phyloP scores from a whole-genome alignment of 495 filamentous ascomycete species.

The Xylaria acuta region DNA sequence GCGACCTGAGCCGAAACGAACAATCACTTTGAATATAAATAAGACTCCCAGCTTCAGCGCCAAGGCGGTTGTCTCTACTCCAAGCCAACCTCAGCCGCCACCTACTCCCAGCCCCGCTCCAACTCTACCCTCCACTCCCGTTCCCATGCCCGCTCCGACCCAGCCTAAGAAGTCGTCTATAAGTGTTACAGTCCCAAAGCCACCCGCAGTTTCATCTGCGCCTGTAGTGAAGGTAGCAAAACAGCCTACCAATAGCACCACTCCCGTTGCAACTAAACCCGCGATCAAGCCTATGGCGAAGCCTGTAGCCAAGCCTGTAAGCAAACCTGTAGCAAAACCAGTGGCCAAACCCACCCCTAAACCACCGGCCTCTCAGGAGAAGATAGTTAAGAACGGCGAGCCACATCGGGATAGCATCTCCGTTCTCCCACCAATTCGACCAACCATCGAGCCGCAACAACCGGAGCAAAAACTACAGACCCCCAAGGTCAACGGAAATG shows the following conservation, averaged over 20 bases:
- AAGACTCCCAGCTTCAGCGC: slow-evolving; percentile 29
- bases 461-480: slow-evolving; percentile 26
- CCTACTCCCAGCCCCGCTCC: slow-evolving; percentile 8
- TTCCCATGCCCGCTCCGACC: background rate
- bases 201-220: slow-evolving; percentile 21
- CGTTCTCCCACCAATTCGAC: slow-evolving; percentile 35
- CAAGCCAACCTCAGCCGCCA: slow-evolving; percentile 24
- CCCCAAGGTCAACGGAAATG: slow-evolving; percentile 34
- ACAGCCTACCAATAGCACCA: background rate
- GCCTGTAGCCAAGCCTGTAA: background rate
- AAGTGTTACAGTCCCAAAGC: slow-evolving; percentile 26
- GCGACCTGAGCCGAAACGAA: slow-evolving; percentile 41
- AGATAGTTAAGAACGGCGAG: slow-evolving; percentile 30
- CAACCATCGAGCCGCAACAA: slow-evolving; percentile 34
- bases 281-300: slow-evolving; percentile 3
- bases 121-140: background rate
- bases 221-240: slow-evolving; percentile 16
- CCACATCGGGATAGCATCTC: slow-evolving; percentile 36
- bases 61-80: slow-evolving; percentile 30
- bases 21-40: slow-evolving; percentile 39
- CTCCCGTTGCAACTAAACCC: slow-evolving; percentile 1
- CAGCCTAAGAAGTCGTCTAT: slow-evolving; percentile 28
- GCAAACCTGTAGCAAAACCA: slow-evolving; percentile 1
- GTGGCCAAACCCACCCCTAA: slow-evolving; percentile 6
- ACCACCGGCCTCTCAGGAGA: slow-evolving; percentile 23